These are phyloP conservation scores for Metschnikowia santaceciliae DNA, from an alignment of 805 yeast species.

Conservation along the genomic window DNA sequence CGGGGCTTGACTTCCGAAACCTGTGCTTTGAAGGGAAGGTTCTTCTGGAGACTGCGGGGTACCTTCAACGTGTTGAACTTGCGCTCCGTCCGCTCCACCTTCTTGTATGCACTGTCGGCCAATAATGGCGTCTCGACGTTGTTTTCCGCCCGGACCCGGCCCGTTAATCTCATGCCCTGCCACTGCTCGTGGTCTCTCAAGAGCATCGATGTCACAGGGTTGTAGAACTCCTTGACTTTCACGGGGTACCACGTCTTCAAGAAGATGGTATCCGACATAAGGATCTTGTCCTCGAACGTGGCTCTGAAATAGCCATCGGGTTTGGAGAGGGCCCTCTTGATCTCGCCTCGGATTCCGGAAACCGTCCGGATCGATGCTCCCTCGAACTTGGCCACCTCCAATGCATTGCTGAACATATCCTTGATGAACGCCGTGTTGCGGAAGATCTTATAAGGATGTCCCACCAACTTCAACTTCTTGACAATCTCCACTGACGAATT, in stretches of 20 bases:
- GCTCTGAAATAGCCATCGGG: slow-evolving; percentile 97
- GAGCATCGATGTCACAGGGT: slow-evolving; percentile 91
- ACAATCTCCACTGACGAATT: slow-evolving; percentile 90
- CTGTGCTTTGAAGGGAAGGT: slow-evolving; percentile 90
- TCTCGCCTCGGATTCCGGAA: slow-evolving; percentile 96
- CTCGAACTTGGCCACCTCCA: slow-evolving; percentile 96
- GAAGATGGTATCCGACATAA: slow-evolving; percentile 85
- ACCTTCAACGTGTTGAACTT: slow-evolving; percentile 84
- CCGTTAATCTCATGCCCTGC: slow-evolving; percentile 96
- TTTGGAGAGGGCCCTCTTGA: slow-evolving; percentile 86
- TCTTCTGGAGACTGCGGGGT: slow-evolving; percentile 71
- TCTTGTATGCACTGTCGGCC: slow-evolving; percentile 51
- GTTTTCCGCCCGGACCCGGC: slow-evolving; percentile 80
- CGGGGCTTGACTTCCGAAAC: slow-evolving; percentile 85
- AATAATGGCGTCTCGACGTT: slow-evolving; percentile 59
- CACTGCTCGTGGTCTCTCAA: slow-evolving; percentile 75
- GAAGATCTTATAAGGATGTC: slow-evolving; percentile 89
- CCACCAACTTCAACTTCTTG: slow-evolving; percentile 91
- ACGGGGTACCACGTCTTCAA: slow-evolving; percentile 98
- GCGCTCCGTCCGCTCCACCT: slow-evolving; percentile 80
- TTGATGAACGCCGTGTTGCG: slow-evolving; percentile 95
- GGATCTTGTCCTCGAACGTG: slow-evolving; percentile 90
- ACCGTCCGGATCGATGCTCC: slow-evolving; percentile 97
- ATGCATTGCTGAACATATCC: slow-evolving; percentile 88
- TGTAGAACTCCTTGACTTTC: slow-evolving; percentile 82